Evolutionary conservation across 306 rosid genomes (phyloP), one percentile per base, ranked within the genome.

Genomic region (Macrotyloma uniflorum): DNA sequence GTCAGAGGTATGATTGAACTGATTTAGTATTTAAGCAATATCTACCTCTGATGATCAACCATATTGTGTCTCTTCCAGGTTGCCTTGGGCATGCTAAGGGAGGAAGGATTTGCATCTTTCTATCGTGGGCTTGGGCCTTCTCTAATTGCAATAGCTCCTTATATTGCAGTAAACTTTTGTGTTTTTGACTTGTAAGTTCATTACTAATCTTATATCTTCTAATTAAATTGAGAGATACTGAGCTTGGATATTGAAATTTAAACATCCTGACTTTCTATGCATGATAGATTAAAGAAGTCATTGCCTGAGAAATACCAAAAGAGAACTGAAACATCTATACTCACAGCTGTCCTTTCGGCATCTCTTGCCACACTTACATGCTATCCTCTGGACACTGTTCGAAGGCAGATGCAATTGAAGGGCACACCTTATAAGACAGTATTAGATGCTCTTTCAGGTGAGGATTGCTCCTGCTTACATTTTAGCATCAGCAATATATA

Each of bases 381-480:
- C 68, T 93, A 93, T 83, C 97, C 97, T 46, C 84, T 91, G 64
- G 98, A 93, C 80, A 93, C 97, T 13, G 86, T 93, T 59, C 89
- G 97, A 84, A 89, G 96, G 82, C 97, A 94, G 79, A 94, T 94
- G 98, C 98, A 94, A 83, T 83, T 94, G 87, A 92, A 63, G 90
- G 93, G 97, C 62, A 81, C 96, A 43, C 97, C 97, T 9, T 94
- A 94, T 82, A 90, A 85, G 80, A 86, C 96, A 7, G 89, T 94
- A 62, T 77, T 94, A 38, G 96, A 92, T 84, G 96, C 98, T 81
- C 30, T 94, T 87, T 58, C 94, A 66, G 97, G 98, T 88, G 63
- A 77, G 50, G 20, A 55, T 59, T 78, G 26, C 84, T 75, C 62
- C 67, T n/a, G 23, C 61, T 49, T 79, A 82, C 59, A n/a, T 32